Base-by-base conservation (phyloP, 148 eudicot species). In the Diospyros lotus region DNA sequence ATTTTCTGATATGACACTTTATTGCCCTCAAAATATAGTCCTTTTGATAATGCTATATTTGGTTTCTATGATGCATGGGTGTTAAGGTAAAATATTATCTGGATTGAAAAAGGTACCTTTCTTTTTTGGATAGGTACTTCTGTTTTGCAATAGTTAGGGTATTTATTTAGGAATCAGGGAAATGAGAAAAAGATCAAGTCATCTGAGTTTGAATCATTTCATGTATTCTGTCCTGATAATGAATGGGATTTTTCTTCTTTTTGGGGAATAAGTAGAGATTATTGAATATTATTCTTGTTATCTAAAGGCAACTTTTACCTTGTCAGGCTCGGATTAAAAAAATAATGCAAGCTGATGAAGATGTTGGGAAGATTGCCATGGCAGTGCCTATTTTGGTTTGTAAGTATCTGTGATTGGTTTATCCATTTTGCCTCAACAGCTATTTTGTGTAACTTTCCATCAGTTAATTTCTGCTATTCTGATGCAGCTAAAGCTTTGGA, bases 321-420 rank as follows among this genome's bases (percentile, higher is more conserved):
- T 74, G 42, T 46, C 86, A 94, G 98, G 95, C 97, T 80, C 95
- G 98, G 68, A 94, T 94, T 72, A 94, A 94, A 75, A 94, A 94
- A 80, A 94, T 94, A 53, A 94, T 94, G 98, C 98, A 94, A 86
- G 97, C 98, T 76, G 98, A 94, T 83, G 98, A 94, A 79, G 98
- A 94, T 83, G 95, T 94, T 39, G 98, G 98, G 66, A 94, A 94
- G 85, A 94, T 94, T 83, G 98, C 98, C 52, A 87, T 94, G 98
- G 98, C 98, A 61, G 98, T 94, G 66, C 98, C 98, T 54, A 95
- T 94, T 82, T 78, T 94, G 85, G 98, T 94, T 64, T 94, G 98
- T 94, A 78, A 84, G 98, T 86, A 68, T 64, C 59, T 65, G 3
- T 6, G 38, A 13, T 40, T 55, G 28, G 28, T 48, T 74, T 66